Evolutionary conservation across 768 basidiomycete species (phyloP).

Genomic region (Mycena sanguinolenta): DNA sequence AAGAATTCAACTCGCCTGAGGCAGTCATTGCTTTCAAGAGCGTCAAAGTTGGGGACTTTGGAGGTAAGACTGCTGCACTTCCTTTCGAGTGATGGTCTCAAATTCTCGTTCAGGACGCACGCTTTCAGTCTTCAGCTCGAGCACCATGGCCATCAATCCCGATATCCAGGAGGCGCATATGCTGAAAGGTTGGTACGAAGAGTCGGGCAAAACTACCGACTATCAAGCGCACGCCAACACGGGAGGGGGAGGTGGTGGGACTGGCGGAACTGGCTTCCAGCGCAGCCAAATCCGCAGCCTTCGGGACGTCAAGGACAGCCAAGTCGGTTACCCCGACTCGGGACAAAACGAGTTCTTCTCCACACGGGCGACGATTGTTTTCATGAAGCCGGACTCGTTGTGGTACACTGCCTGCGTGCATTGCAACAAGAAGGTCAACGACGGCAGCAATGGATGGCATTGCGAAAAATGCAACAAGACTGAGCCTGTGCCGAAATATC

Average conservation of each 20-base stretch:
- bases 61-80: conserved; percentile 60
- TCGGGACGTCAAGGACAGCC: conserved; percentile 81
- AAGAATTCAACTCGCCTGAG: conserved; percentile 72
- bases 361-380: conserved; percentile 85
- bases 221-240: conserved; percentile 81
- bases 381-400: conserved; percentile 86
- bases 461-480: conserved; percentile 93
- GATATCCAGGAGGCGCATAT: conserved; percentile 91
- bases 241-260: conserved; percentile 47
- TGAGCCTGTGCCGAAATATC: conserved; percentile 79
- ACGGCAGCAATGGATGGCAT: conserved; percentile 79
- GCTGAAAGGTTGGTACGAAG: conserved; percentile 94
- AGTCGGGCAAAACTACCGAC: conserved; percentile 66
- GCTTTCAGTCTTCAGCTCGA: conserved; percentile 86
- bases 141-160: conserved; percentile 87
- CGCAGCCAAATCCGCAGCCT: conserved; percentile 81
- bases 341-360: conserved; percentile 82
- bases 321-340: conserved; percentile 77
- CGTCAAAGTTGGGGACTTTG: conserved; percentile 93
- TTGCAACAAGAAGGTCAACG: conserved; percentile 92
- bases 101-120: conserved; percentile 71
- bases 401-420: conserved; percentile 91
- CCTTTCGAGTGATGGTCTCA: conserved; percentile 2
- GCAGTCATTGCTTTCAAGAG: conserved; percentile 94
- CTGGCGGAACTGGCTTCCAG: conserved; percentile 66